A percentile compares a stretch with the other conserved stretches of the same genome.
These are phyloP conservation scores for Amylostereum areolatum DNA, from an alignment of 1,284 basidiomycete genomes.

Conservation along the genomic window DNA sequence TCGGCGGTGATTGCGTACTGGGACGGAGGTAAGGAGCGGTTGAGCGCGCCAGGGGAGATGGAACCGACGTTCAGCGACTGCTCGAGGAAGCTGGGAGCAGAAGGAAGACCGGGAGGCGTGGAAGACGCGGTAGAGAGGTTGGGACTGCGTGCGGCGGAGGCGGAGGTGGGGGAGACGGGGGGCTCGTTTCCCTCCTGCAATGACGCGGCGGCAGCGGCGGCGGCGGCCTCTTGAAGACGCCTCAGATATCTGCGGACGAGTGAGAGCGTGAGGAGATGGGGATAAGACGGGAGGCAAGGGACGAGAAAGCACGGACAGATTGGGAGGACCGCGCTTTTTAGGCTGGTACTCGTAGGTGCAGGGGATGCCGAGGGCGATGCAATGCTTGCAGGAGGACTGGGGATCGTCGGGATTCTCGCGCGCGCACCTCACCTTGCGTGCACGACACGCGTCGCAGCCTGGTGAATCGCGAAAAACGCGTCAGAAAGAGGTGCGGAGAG, in stretches of 20 bases:
- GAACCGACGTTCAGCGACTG: constrained; percentile 36
- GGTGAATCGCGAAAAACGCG: constrained; percentile 5
- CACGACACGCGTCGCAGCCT: constrained; percentile 82
- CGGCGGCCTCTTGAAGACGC: constrained; percentile 71
- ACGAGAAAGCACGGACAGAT: constrained; percentile 53
- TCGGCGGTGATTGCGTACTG: constrained; percentile 69
- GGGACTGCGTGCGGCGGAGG: constrained; percentile 39
- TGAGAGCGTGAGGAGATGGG: no score
- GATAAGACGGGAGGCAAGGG: constrained; percentile 1
- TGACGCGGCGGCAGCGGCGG: constrained; percentile 39
- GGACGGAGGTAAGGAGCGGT: constrained; percentile 52
- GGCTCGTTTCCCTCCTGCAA: constrained; percentile 32
- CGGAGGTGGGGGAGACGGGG: constrained; percentile 42
- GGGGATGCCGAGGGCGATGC: constrained; percentile 72
- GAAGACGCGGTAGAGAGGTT: constrained; percentile 42
- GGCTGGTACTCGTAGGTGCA: constrained; percentile 90
- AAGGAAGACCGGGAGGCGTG: constrained; percentile 29
- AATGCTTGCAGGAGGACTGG: constrained; percentile 77
- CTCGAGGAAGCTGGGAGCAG: constrained; percentile 48
- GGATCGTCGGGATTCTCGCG: constrained; percentile 71
- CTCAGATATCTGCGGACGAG: constrained; percentile 55
- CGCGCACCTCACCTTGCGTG: constrained; percentile 77
- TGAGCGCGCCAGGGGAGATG: constrained; percentile 18
- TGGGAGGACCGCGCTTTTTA: constrained; percentile 86
- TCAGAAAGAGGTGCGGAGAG: neutral